Conservation (phyloP, 805 yeast species). For the Ascoidea rubescens region DNA sequence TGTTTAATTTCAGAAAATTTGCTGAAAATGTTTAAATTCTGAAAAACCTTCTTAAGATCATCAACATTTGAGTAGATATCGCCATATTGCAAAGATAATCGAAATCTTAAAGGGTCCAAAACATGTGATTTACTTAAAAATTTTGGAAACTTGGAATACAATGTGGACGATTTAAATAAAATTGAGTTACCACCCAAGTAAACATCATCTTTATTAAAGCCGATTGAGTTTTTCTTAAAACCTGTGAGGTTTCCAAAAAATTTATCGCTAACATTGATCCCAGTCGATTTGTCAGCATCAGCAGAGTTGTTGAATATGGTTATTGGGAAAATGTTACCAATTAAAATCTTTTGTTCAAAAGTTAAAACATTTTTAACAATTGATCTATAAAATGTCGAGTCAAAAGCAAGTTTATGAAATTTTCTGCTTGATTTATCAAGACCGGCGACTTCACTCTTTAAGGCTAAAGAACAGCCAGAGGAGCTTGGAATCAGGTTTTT, state of each 20-base stretch:
- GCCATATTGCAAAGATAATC: background rate
- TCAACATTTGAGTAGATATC: background rate
- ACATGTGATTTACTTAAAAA: too few relatives aligned
- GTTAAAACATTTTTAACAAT: background rate
- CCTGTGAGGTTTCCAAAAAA: background rate
- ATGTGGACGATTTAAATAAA: background rate
- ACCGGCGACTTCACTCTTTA: background rate
- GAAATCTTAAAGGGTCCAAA: background rate
- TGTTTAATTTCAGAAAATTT: background rate
- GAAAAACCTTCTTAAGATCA: background rate
- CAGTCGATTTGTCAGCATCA: too few relatives aligned
- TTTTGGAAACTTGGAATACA: background rate
- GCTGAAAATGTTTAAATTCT: too few relatives aligned
- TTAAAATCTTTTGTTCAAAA: too few relatives aligned
- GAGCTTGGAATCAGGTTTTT: too few relatives aligned
- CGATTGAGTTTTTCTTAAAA: background rate
- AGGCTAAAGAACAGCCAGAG: background rate
- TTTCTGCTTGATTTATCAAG: background rate
- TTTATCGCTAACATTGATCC: background rate
- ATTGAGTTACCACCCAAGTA: background rate
- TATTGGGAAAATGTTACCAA: background rate
- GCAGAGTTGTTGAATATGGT: background rate
- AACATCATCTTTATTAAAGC: background rate
- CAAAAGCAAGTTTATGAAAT: background rate
- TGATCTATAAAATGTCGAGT: background rate